Conservation (phyloP, 129 eudicot species). For the Flaveria brownii region DNA sequence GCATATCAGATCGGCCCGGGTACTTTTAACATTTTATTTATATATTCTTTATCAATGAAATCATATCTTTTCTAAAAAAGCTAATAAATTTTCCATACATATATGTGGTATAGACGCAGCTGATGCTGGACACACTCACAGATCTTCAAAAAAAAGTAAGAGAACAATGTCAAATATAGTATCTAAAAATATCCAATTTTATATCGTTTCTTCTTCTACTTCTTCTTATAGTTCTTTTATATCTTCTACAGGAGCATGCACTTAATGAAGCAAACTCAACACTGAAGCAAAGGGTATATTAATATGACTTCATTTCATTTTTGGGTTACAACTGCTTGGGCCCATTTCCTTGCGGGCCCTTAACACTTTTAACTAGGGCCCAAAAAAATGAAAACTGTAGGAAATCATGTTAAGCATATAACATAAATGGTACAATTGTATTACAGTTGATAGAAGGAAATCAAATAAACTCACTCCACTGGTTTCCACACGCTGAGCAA, state of each 20-base stretch:
- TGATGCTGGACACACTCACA: constrained; percentile 88
- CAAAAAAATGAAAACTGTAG: not conserved
- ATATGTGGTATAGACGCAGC: constrained; percentile 61
- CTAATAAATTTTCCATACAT: not conserved
- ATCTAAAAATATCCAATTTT: not conserved
- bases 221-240: not conserved
- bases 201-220: not conserved
- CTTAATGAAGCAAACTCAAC: constrained; percentile 82
- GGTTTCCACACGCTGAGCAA: constrained; percentile 65
- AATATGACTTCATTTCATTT: not conserved
- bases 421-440: not conserved
- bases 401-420: constrained; percentile 6
- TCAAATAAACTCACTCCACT: constrained; percentile 52
- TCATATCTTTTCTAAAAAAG: not conserved
- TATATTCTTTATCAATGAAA: not conserved
- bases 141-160: constrained; percentile 81
- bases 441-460: constrained; percentile 85
- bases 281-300: constrained; percentile 75
- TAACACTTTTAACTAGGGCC: not conserved
- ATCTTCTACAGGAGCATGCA: constrained; percentile 59
- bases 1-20: constrained; percentile 90
- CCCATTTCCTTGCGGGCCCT: not conserved
- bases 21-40: constrained; percentile 21
- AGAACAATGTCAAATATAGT: not conserved
- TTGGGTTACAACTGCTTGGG: not conserved